A percentile compares a stretch with the other conserved stretches of the same genome.
Conservation (phyloP, 805 yeast genomes). For the Yarrowia divulgata region DNA sequence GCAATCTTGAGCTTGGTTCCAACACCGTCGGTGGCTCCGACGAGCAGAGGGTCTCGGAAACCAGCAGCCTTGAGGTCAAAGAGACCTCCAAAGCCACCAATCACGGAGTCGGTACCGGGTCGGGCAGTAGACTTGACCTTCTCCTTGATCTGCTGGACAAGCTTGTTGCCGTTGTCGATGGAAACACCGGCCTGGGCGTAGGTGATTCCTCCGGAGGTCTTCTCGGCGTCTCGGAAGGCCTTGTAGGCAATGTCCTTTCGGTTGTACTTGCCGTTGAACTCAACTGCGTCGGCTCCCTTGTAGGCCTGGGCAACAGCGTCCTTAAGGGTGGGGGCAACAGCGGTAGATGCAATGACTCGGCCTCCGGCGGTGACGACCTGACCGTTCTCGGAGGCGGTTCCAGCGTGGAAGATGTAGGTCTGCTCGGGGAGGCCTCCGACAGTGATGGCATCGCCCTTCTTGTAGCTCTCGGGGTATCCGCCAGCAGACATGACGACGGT, state of each 20-base stretch:
- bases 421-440: slow-evolving; percentile 60
- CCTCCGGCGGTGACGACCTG: slow-evolving; percentile 89
- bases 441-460: slow-evolving; percentile 84
- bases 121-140: slow-evolving; percentile 92
- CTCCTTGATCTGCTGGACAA: slow-evolving; percentile 89
- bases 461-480: slow-evolving; percentile 91
- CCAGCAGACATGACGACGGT: slow-evolving; percentile 97
- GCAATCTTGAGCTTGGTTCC: slow-evolving; percentile 97
- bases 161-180: slow-evolving; percentile 90
- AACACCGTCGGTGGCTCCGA: slow-evolving; percentile 99
- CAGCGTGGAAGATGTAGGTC: slow-evolving; percentile 92
- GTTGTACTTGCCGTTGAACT: slow-evolving; percentile 77
- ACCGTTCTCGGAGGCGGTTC: slow-evolving; percentile 71
- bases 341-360: slow-evolving; percentile 94
- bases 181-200: slow-evolving; percentile 97
- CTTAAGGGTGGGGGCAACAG: slow-evolving; percentile 75
- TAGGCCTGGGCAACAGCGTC: slow-evolving; percentile 89
- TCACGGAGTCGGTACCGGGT: slow-evolving; percentile 96
- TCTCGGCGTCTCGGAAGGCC: slow-evolving; percentile 68
- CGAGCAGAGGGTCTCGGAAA: slow-evolving; percentile 75
- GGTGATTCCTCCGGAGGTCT: slow-evolving; percentile 60
- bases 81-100: slow-evolving; percentile 98
- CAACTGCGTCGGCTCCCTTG: slow-evolving; percentile 77
- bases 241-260: slow-evolving; percentile 95
- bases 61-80: slow-evolving; percentile 92